Conservation (phyloP, 2,329 filamentous ascomycete genomes). For the Aureobasidium sp. region DNA sequence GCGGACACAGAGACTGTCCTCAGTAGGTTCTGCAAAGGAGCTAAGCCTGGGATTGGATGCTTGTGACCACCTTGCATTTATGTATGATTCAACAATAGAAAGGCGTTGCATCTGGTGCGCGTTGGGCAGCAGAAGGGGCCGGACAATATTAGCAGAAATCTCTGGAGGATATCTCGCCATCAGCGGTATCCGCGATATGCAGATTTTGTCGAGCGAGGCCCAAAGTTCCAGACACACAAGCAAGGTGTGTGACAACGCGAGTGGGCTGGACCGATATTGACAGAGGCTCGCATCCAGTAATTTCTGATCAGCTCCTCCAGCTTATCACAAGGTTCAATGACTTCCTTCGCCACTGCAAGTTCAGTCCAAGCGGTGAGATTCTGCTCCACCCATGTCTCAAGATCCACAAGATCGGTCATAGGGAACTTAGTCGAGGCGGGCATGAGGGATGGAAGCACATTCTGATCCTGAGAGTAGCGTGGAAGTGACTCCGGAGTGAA, state of each 20-base stretch:
- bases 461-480: background rate
- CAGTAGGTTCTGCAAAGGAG: constrained; percentile 45
- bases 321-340: constrained; percentile 6
- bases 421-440: background rate
- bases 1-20: constrained; percentile 35
- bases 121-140: constrained; percentile 47
- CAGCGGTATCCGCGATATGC: constrained; percentile 38
- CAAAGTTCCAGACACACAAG: constrained; percentile 53
- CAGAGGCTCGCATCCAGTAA: constrained; percentile 20
- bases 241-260: constrained; percentile 47
- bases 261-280: constrained; percentile 40
- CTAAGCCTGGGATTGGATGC: constrained; percentile 10
- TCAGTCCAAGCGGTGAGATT: constrained; percentile 19
- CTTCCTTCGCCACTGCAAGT: background rate
- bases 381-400: constrained; percentile 20
- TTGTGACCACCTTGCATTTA: constrained; percentile 31
- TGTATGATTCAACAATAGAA: constrained; percentile 43
- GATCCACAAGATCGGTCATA: background rate
- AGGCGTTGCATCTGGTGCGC: constrained; percentile 46
- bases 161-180: constrained; percentile 46
- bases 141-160: constrained; percentile 44
- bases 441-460: background rate
- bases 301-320: constrained; percentile 16
- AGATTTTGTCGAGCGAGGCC: constrained; percentile 48
- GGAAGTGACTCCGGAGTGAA: background rate